Base-by-base conservation (phyloP, 106 monocot species). In the Hemerocallis citrina region DNA sequence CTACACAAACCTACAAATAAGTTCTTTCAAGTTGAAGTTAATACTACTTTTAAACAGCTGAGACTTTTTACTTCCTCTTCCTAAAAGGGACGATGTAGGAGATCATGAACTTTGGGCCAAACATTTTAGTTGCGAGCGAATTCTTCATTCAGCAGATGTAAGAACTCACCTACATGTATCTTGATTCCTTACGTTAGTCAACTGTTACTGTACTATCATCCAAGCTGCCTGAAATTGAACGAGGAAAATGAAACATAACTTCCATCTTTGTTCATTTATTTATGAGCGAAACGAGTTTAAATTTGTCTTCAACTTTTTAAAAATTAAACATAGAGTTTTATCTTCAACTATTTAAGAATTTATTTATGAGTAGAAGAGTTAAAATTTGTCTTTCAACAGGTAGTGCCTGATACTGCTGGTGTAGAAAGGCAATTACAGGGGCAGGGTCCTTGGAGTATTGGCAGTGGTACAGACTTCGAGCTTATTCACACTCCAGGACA, bases 401-500 rank as follows among this genome's bases (percentile, higher is more conserved):
- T 91, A 28, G 72, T 80, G 41, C 38, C n/a, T 23, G 57, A 50
- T 21, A 91, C 91, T 48, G 74, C 57, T 37, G 77, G 77, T 72
- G 86, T 82, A 24, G 91, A 91, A 72, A 76, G 63, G 67, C 67
- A 91, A 63, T 64, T 86, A 27, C 36, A 72, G 55, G 91, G 91
- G 20, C 46, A 72, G 34, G 91, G 91, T 24, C 82, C 91, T 41
- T 91, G 91, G 91, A 72, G 40, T 48, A 77, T 91, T 56, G 79
- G 85, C 32, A n/a, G n/a, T n/a, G n/a, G n/a, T n/a, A 60, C 65
- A 52, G 82, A 91, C 34, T 76, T 91, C 61, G 79, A 86, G 54
- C 79, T 91, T 35, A 77, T 91, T 67, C 77, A 85, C 57, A 91
- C 91, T 12, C 91, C 86, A 45, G 91, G 91, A 11, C 85, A 91